Base-by-base conservation (phyloP, 2,329 filamentous ascomycete genomes). In the Phialophora verrucosa region DNA sequence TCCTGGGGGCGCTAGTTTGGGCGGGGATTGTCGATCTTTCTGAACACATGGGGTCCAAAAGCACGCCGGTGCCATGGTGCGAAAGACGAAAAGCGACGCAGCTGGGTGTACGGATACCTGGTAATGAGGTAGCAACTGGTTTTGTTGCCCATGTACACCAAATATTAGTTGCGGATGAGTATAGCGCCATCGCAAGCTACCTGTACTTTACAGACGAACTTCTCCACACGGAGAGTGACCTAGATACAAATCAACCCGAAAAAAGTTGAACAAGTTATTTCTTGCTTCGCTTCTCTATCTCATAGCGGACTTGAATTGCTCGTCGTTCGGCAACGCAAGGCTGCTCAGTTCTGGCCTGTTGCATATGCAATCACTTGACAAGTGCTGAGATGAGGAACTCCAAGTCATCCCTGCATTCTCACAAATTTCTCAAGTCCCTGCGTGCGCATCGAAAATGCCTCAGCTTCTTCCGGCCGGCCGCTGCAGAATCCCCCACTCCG, bases 61-160 rank as follows among this genome's bases (percentile, higher is more conserved):
- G 51, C 27, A 49, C 42, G n/a, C 44, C 50, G 53, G 31, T 32
- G 59, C 23, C 29, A 42, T 14, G 23, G 25, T 49, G 32, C 32
- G 32, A 27, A 35, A 29, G 35, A 25, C 12, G 49, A 56, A 62
- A 55, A 56, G 60, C 51, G 25, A 56, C 29, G 51, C 38, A 29
- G 5, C 29, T 50, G 51, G 49, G 50, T 51, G 49, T 61, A 32
- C 23, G 27, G 35, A 32, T 27, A 27, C 6, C 53, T 51, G 59
- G 49, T 42, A 38, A 38, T 61, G 59, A 54, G 29, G 29, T 49
- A 27, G 49, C 59, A 62, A 35, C 60, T 62, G 60, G 60, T 62
- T 55, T 62, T 62, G 27, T 50, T 62, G 50, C 60, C 55, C 60
- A 62, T 62, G 51, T 66, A 62, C 60, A 62, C 60, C 59, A 61